Evolutionary conservation across 2,329 filamentous ascomycete species (phyloP), one percentile per base, ranked within the genome.

Genomic region (Venturia aucupariae): DNA sequence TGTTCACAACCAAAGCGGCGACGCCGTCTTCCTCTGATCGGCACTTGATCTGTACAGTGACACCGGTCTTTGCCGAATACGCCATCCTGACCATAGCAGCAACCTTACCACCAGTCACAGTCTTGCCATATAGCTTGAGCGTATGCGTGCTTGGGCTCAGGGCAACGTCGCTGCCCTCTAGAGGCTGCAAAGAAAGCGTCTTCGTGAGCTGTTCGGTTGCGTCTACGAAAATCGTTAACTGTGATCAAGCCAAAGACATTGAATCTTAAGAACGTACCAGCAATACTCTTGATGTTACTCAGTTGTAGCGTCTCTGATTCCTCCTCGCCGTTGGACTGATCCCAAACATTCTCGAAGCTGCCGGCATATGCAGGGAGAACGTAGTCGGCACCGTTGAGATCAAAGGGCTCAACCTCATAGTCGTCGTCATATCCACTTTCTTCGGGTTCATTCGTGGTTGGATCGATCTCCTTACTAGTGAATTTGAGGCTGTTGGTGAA

Each of bases 391-490:
- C 93, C 94, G 22, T 86, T 84, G 66, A 99, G 85, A 67, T 97
- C 92, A 67, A 97, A 86, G 73, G 97, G 92, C 67, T 94, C 91
- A 66, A 97, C 89, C 78, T 97, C 90, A 74, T 99, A 99, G 78
- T 99, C 94, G 72, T 99, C 94, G 63, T 97, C 93, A 75, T 97
- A 97, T 57, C 94, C 94, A 59, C 80, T 83, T 19, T 96, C 92
- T 75, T 99, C 94, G 0, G 93, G 90, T 77, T 97, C 92, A 68
- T 86, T 86, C n/a, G 90, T 96, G 32, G 89, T 89, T 6, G 94
- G 94, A 71, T 99, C 94, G 69, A 99, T 94, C 78, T 99, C 94
- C 79, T 97, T 97, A 81, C 89, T 94, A 22, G 92, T 97, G 75
- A 99, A 99, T 78, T 94, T 97, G 73, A 99, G 88, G 46, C 90